Evolutionary conservation across 202 grass and related monocot genomes (phyloP).

Genomic region (Alloteropsis angusta): DNA sequence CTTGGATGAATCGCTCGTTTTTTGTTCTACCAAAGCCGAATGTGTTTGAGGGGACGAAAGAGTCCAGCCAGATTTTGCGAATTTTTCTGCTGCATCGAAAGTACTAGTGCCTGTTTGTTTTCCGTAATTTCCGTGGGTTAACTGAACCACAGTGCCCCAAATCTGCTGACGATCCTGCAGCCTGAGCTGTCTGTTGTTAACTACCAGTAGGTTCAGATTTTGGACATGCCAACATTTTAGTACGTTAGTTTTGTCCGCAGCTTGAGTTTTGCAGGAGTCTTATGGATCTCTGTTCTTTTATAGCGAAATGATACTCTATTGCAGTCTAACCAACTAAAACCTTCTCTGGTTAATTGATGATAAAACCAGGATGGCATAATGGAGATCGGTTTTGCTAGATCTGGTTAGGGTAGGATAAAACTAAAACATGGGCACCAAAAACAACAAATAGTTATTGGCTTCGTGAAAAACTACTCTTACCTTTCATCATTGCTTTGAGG

Average conservation of each 20-base stretch:
- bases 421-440: background rate
- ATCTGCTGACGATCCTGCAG: background rate
- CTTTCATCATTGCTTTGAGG: background rate
- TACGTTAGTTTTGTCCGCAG: background rate
- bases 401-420: background rate
- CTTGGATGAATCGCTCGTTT: background rate
- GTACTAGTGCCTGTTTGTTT: background rate
- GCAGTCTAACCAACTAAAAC: background rate
- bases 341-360: background rate
- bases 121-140: background rate
- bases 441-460: background rate
- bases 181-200: background rate
- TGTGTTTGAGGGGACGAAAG: background rate
- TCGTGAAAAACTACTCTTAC: background rate
- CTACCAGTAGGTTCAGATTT: background rate
- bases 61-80: background rate
- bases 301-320: background rate
- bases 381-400: background rate
- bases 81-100: background rate
- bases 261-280: background rate
- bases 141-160: background rate
- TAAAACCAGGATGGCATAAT: background rate
- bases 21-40: background rate
- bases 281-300: background rate
- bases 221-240: background rate